A percentile compares a stretch with the other conserved stretches of the same genome.
These are phyloP conservation scores for Amphibolis antarctica DNA, from an alignment of 106 monocot genomes.

Conservation along the genomic window DNA sequence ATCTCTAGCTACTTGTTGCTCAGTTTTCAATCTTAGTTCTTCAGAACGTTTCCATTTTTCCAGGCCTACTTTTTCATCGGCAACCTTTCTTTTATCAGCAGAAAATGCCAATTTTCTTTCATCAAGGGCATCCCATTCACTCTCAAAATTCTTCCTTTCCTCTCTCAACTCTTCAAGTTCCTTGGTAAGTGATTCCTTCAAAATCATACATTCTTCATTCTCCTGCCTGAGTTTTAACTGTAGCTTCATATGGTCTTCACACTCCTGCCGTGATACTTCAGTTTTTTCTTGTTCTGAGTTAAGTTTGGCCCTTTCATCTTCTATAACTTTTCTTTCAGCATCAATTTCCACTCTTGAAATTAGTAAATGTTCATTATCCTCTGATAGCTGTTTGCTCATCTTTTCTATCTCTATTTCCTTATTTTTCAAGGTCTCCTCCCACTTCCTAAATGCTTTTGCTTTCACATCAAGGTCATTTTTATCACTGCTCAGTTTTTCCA, in stretches of 20 bases:
- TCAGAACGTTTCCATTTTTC: slow-evolving; percentile 60
- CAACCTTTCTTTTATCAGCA: slow-evolving; percentile 30
- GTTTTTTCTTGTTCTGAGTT: slow-evolving; percentile 43
- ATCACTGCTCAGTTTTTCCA: slow-evolving; percentile 39
- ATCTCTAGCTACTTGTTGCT: slow-evolving; percentile 15
- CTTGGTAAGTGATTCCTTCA: slow-evolving; percentile 41
- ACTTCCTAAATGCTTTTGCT: slow-evolving; percentile 55
- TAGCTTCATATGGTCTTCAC: slow-evolving; percentile 34
- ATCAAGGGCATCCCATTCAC: slow-evolving; percentile 77
- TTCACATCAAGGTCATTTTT: slow-evolving; percentile 54
- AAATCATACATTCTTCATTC: slow-evolving; percentile 50
- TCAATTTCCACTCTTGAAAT: slow-evolving; percentile 36
- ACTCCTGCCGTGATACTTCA: slow-evolving; percentile 52
- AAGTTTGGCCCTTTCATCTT: slow-evolving; percentile 37
- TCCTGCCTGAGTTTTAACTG: slow-evolving; percentile 64
- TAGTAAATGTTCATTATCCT: slow-evolving; percentile 30
- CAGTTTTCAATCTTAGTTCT: slow-evolving; percentile 50
- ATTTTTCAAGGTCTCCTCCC: slow-evolving; percentile 48
- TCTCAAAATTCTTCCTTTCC: slow-evolving; percentile 78
- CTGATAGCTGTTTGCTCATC: slow-evolving; percentile 31
- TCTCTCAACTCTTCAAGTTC: slow-evolving; percentile 57
- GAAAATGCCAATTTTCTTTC: slow-evolving; percentile 48
- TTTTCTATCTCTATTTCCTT: slow-evolving; percentile 41
- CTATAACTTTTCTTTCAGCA: slow-evolving; percentile 32
- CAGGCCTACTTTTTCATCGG: slow-evolving; percentile 47